Evolutionary conservation across 2,329 filamentous ascomycete genomes (phyloP), one percentile per base, ranked within the genome.

Genomic region (Penicillium sp.): DNA sequence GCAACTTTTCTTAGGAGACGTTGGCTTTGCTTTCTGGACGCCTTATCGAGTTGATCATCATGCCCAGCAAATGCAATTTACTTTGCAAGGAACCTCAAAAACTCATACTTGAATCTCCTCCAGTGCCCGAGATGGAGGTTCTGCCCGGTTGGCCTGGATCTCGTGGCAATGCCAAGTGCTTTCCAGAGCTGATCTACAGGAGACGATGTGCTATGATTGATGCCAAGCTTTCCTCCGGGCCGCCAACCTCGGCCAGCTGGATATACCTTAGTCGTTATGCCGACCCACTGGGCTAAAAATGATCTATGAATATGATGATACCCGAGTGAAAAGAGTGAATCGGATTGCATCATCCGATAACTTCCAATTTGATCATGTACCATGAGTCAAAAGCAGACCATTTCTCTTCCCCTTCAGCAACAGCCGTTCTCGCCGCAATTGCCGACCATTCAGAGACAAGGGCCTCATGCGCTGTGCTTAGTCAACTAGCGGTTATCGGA

Each of bases 401-500:
- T 49, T 18, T n/a, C 33, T 14, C 27, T 3, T 24, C 35, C n/a
- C 22, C 10, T 39, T 13, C 36, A 14, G 36, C 19, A 52, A 33
- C 7, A 41, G 50, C 51, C 51, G 39, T n/a, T 36, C 31, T 35
- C 22, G 27, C 51, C 51, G 51, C 51, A 33, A 54, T 36, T 35
- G 13, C 51, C 51, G 40, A 14, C 50, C 46, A 49, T 40, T 51
- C 49, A 40, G 16, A 27, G 9, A 40, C 7, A 13, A 18, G 22
- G 6, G 6, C 14, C 50, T 40, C 22, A 2, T 14, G 4, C n/a
- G 6, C 10, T 14, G 24, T 16, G 58, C 49, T 60, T 56, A 60
- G 54, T 60, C 49, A 60, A 39, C 35, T 54, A 18, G 58, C 58
- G 58, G 49, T 60, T 57, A 54, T 60, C 58, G 58, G 55, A 58